These are phyloP conservation scores for Biscogniauxia mediterranea DNA, from an alignment of 2,329 filamentous ascomycete species.

Conservation along the genomic window DNA sequence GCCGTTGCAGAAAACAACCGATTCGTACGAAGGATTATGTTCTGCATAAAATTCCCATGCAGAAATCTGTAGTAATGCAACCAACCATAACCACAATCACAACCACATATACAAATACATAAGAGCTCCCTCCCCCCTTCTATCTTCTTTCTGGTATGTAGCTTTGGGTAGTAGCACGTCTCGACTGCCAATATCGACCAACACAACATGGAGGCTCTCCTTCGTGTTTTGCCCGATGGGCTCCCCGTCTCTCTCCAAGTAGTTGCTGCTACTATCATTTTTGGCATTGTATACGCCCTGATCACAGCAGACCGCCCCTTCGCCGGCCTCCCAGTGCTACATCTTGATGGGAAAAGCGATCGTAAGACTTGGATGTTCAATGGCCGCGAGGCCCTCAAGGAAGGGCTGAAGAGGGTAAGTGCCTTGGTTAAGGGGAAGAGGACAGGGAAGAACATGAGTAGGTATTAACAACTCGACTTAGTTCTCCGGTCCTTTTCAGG, in stretches of 20 bases:
- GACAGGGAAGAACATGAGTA: background rate
- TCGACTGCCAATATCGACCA: background rate
- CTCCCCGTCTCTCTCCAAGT: conserved; percentile 30
- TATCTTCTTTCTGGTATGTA: background rate
- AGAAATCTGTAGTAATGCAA: background rate
- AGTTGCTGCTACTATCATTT: conserved; percentile 25
- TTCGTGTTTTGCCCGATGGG: conserved; percentile 27
- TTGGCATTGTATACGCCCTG: conserved; percentile 28
- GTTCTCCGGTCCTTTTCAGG: conserved; percentile 33
- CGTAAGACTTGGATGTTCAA: conserved; percentile 29
- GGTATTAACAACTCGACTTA: conserved; percentile 17
- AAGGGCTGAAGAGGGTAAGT: conserved; percentile 27
- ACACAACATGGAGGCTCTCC: conserved; percentile 27
- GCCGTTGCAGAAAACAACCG: background rate
- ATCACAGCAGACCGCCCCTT: conserved; percentile 26
- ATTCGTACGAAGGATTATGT: background rate
- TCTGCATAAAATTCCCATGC: background rate
- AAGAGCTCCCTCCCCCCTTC: background rate
- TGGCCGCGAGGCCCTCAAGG: conserved; percentile 22
- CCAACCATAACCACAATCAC: too few species aligned
- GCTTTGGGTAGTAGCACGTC: background rate
- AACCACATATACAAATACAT: background rate
- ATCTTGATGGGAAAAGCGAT: conserved; percentile 27
- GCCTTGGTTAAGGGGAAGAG: background rate
- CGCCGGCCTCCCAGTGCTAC: conserved; percentile 29